These are phyloP conservation scores for Fusarium foetens DNA, from an alignment of 2,329 filamentous ascomycete species.

Conservation along the genomic window DNA sequence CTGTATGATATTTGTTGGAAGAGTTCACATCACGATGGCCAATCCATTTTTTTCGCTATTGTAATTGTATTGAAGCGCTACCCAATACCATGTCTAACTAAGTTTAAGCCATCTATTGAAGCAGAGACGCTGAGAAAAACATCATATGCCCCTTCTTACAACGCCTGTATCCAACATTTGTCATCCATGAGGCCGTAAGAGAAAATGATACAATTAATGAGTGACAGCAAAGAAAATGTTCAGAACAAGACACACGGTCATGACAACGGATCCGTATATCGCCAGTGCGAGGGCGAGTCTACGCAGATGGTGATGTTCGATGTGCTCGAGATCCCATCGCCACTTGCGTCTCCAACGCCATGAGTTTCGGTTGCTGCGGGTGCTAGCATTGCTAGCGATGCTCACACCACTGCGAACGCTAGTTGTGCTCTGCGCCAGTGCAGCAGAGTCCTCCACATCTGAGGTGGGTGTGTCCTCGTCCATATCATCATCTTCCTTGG, in stretches of 20 bases:
- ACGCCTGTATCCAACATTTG: conserved; percentile 34
- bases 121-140: conserved; percentile 34
- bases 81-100: conserved; percentile 41
- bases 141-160: conserved; percentile 37
- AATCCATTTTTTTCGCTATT: conserved; percentile 25
- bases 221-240: conserved; percentile 82
- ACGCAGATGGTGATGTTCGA: conserved; percentile 74
- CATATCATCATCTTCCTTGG: conserved; percentile 93
- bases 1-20: conserved; percentile 31
- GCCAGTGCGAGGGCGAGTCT: conserved; percentile 79
- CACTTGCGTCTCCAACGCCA: conserved; percentile 66
- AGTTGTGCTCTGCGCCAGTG: conserved; percentile 57
- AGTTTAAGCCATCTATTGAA: conserved; percentile 33
- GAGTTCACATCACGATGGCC: conserved; percentile 1
- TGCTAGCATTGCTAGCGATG: conserved; percentile 48
- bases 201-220: conserved; percentile 49
- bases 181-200: conserved; percentile 35
- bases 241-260: conserved; percentile 86
- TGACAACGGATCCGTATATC: conserved; percentile 86
- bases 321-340: conserved; percentile 69
- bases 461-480: conserved; percentile 62
- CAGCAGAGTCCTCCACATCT: conserved; percentile 60
- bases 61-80: conserved; percentile 37
- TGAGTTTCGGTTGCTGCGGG: conserved; percentile 36
- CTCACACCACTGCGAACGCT: conserved; percentile 57